Evolutionary conservation across 208 protist genomes (phyloP).

Genomic region (Polymyxa betae): DNA sequence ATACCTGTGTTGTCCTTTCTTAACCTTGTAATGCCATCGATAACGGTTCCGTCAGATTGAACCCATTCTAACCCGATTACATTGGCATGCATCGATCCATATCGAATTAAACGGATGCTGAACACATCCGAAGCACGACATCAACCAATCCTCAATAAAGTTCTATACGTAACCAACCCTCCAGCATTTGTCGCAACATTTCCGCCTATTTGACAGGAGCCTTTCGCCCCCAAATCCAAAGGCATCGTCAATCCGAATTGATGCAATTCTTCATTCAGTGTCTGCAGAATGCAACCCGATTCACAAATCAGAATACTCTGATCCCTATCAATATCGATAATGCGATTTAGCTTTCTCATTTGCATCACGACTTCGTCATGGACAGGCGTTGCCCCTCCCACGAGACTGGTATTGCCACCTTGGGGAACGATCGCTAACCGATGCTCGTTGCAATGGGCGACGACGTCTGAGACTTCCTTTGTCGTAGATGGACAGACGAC

Average conservation of each 20-base stretch:
- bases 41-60: slow-evolving; percentile 73
- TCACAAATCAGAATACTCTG: slow-evolving; percentile 70
- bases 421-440: slow-evolving; percentile 84
- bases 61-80: slow-evolving; percentile 90
- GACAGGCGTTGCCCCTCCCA: slow-evolving; percentile 85
- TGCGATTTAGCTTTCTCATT: slow-evolving; percentile 84
- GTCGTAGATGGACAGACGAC: slow-evolving; percentile 74
- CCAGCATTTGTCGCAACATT: slow-evolving; percentile 94
- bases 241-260: slow-evolving; percentile 85
- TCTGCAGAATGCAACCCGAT: slow-evolving; percentile 86
- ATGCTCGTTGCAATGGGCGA: slow-evolving; percentile 86
- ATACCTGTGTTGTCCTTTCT: slow-evolving; percentile 88
- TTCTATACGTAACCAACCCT: slow-evolving; percentile 89
- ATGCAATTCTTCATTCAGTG: slow-evolving; percentile 79
- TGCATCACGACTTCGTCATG: slow-evolving; percentile 88
- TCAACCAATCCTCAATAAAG: slow-evolving; percentile 45
- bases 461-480: slow-evolving; percentile 78
- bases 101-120: slow-evolving; percentile 65
- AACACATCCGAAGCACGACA: slow-evolving; percentile 53
- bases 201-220: slow-evolving; percentile 90
- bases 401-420: slow-evolving; percentile 94
- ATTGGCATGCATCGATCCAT: slow-evolving; percentile 89
- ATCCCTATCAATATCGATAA: slow-evolving; percentile 72
- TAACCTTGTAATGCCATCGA: slow-evolving; percentile 78
- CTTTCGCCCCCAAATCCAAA: slow-evolving; percentile 91